These are phyloP conservation scores for Cladorrhinum sp. DNA, from an alignment of 2,329 filamentous ascomycete species.

Conservation along the genomic window DNA sequence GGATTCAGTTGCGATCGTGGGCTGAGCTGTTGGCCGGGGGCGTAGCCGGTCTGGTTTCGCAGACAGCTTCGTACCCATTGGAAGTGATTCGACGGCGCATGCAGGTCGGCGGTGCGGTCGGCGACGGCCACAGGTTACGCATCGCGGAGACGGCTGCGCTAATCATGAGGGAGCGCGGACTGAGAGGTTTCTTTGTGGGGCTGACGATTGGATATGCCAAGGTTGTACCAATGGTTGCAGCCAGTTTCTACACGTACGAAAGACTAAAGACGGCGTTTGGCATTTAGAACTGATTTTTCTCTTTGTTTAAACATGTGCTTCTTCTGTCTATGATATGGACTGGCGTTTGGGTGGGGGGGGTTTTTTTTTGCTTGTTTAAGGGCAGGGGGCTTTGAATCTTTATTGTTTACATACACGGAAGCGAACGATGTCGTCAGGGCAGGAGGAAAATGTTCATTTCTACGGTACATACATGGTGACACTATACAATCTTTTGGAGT, in stretches of 20 bases:
- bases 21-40: constrained; percentile 85
- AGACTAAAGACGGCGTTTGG: constrained; percentile 61
- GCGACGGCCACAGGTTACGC: constrained; percentile 75
- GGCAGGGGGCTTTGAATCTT: background rate
- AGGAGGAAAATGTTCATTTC: background rate
- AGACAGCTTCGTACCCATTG: constrained; percentile 89
- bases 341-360: constrained; percentile 21
- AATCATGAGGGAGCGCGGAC: constrained; percentile 73
- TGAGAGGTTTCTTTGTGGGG: constrained; percentile 85
- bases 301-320: background rate
- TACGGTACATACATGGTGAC: background rate
- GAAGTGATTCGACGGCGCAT: constrained; percentile 90
- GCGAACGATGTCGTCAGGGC: background rate
- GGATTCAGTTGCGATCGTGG: constrained; percentile 74
- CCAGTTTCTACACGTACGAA: constrained; percentile 65
- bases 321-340: constrained; percentile 11
- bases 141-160: constrained; percentile 74
- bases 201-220: constrained; percentile 94
- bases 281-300: constrained; percentile 47
- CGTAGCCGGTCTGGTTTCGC: constrained; percentile 80
- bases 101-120: constrained; percentile 94
- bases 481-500: background rate
- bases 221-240: constrained; percentile 82
- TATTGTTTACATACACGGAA: background rate
- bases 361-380: constrained; percentile 2